These are phyloP conservation scores for Bipolaris victoriae DNA, from an alignment of 2,329 filamentous ascomycete species.

Conservation along the genomic window DNA sequence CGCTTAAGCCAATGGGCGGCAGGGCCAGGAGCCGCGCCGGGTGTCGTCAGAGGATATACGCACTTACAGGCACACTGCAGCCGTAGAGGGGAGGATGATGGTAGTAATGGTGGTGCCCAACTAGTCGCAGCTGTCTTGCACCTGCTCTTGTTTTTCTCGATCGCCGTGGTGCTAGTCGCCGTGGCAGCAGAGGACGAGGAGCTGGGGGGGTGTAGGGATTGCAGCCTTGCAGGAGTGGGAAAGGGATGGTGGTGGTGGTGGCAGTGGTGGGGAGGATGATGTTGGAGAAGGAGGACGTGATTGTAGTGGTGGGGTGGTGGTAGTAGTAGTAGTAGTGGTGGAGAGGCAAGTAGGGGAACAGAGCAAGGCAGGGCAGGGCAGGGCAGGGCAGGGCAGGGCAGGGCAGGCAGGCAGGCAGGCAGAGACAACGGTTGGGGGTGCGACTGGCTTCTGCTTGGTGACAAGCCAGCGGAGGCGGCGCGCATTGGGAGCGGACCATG, in stretches of 20 bases:
- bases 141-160: not conserved
- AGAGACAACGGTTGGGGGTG: conserved; percentile 14
- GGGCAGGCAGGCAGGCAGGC: not conserved
- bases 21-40: conserved; percentile 19
- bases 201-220: not conserved
- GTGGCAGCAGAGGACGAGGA: not conserved
- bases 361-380: conserved; percentile 5
- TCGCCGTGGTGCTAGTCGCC: not conserved
- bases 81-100: not conserved
- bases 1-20: conserved; percentile 21
- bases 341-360: conserved; percentile 7
- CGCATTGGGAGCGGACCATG: conserved; percentile 16
- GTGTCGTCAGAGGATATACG: conserved; percentile 10
- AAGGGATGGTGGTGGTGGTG: not conserved
- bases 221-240: not conserved
- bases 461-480: conserved; percentile 14
- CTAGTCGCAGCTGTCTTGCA: not conserved
- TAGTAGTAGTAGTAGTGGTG: not conserved
- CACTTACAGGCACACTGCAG: conserved; percentile 4
- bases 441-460: conserved; percentile 7
- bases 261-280: not conserved
- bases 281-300: not conserved
- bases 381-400: not conserved
- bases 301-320: not conserved
- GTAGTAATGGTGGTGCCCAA: conserved; percentile 5